Base-by-base conservation (phyloP, 768 basidiomycete genomes). In the Rubroboletus pulcherrimus region DNA sequence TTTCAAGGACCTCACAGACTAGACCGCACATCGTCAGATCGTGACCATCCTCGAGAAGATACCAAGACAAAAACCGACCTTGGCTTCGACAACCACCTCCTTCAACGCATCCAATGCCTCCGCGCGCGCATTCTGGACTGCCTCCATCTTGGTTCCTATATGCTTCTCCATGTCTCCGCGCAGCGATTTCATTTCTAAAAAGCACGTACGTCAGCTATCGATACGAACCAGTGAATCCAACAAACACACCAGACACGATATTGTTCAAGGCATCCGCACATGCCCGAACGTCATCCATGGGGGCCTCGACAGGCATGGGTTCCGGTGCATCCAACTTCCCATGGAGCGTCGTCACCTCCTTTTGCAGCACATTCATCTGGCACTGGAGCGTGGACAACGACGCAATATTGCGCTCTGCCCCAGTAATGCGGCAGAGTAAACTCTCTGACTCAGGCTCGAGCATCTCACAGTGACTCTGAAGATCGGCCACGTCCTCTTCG, bases 1-100 rank as follows among this genome's bases (percentile, higher is more conserved):
- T 73, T 89, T 89, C 71, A 78, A 72, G 49, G 79, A 77, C 57
- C 69, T 69, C 57, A 71, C 21, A 63, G 57, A 60, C 66, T 68
- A 19, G 7, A 48, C 53, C 58, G 53, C 8, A 54, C 30, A 54
- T 59, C 73, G 67, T 67, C 63, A 65, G 59, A 56, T 45, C 63
- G 38, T 61, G 65, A 62, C 10, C 48, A 42, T 21, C 43, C 39
- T 49, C 47, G 47, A 34, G 9, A 39, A 56, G 37, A 43, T 39
- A 44, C 57, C 55, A 56, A 51, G 54, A 55, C 65, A 37, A 44
- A 58, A 54, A n/a, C 60, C 14, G 1, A 69, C 72, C 54, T 74
- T 70, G 4, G 69, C 67, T 46, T 73, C 65, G 37, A 71, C 65
- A 35, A 74, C 69, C 10, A 72, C 65, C 30, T 70, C 66, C 34